phyloP scores from a whole-genome alignment of 2,329 filamentous ascomycete genomes.

The Nannizziopsis barbatae region DNA sequence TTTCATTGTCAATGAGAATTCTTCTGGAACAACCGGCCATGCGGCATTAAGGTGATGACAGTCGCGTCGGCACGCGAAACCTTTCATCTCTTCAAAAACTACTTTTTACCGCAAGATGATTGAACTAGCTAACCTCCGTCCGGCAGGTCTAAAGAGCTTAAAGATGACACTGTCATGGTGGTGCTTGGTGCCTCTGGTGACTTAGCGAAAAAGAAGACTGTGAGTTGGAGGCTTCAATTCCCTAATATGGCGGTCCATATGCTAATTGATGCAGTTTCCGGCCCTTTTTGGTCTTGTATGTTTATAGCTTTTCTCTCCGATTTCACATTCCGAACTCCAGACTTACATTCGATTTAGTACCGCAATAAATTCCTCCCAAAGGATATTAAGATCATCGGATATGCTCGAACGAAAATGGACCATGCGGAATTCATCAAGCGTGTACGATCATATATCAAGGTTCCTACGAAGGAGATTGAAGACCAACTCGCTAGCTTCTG shows the following conservation, averaged over 20 bases:
- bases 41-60: neutral
- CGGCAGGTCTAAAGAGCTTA: slow-evolving; percentile 75
- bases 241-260: slow-evolving; percentile 1
- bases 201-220: slow-evolving; percentile 99
- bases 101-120: neutral
- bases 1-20: neutral
- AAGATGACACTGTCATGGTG: slow-evolving; percentile 94
- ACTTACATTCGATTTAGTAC: slow-evolving; percentile 48
- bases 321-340: too few species aligned
- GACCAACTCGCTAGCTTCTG: slow-evolving; percentile 88
- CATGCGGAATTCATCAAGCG: slow-evolving; percentile 87
- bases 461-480: slow-evolving; percentile 92
- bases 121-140: neutral
- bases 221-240: slow-evolving; percentile 30
- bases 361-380: slow-evolving; percentile 97
- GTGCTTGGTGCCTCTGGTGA: slow-evolving; percentile 96
- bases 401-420: slow-evolving; percentile 99
- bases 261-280: slow-evolving; percentile 56
- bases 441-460: slow-evolving; percentile 98
- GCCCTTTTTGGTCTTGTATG: slow-evolving; percentile 94
- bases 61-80: neutral
- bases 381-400: slow-evolving; percentile 93
- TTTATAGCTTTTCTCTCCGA: slow-evolving; percentile 21
- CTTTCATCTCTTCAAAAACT: too few species aligned
- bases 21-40: neutral